Conservation (phyloP, 2,329 filamentous ascomycete genomes). For the Penicillium sp. region DNA sequence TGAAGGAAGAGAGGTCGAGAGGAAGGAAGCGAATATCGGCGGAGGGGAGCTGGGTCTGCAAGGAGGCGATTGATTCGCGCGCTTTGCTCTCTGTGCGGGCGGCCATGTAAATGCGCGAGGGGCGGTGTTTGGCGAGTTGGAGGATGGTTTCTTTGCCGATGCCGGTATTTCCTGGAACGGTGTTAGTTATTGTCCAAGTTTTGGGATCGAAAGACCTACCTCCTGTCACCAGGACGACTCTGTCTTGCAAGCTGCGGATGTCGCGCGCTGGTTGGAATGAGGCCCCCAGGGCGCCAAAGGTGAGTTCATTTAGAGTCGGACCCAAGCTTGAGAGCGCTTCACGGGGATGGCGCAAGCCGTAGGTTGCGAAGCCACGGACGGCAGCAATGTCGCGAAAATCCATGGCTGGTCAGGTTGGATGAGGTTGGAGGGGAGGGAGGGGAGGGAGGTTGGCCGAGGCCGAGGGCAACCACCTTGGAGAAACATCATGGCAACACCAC, state of each 20-base stretch:
- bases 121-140: slow-evolving; percentile 53
- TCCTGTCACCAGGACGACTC: slow-evolving; percentile 56
- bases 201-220: slow-evolving; percentile 33
- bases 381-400: slow-evolving; percentile 17
- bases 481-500: too few relatives aligned
- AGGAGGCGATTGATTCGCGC: slow-evolving; percentile 47
- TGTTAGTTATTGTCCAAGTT: neutral
- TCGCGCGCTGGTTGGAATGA: slow-evolving; percentile 48
- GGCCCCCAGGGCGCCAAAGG: slow-evolving; percentile 34
- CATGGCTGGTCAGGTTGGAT: slow-evolving; percentile 8
- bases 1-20: slow-evolving; percentile 55
- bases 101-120: slow-evolving; percentile 57
- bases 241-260: slow-evolving; percentile 50
- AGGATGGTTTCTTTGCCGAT: slow-evolving; percentile 51
- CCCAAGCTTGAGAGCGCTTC: slow-evolving; percentile 35
- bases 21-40: slow-evolving; percentile 48
- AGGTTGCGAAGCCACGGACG: slow-evolving; percentile 18
- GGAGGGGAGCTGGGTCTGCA: slow-evolving; percentile 35
- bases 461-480: neutral
- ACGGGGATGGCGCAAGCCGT: slow-evolving; percentile 31
- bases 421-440: neutral
- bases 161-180: slow-evolving; percentile 44
- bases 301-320: slow-evolving; percentile 39
- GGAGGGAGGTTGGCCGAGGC: neutral
- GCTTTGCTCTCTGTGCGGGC: slow-evolving; percentile 50